Conservation (phyloP, 2,329 filamentous ascomycete genomes). For the Colletotrichum truncatum region DNA sequence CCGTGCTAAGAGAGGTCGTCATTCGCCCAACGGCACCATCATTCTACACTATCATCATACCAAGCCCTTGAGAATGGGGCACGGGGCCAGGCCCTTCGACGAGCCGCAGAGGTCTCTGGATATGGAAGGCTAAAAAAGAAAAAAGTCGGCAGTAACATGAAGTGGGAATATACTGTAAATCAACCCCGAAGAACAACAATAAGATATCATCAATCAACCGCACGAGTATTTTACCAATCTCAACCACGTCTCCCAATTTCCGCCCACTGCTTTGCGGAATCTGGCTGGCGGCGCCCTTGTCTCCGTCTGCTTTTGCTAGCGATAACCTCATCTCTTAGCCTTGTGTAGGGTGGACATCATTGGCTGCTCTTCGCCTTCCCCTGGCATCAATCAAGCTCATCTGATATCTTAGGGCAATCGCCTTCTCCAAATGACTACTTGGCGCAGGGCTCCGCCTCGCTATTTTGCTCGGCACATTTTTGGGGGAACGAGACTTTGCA, state of each 20-base stretch:
- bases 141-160: too few relatives aligned
- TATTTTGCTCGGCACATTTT: not conserved
- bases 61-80: not conserved
- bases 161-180: too few relatives aligned
- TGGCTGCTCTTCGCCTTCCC: not conserved
- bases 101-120: not conserved
- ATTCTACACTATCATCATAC: not conserved
- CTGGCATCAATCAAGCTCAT: constrained; percentile 22
- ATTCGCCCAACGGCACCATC: constrained; percentile 13
- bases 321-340: constrained; percentile 2
- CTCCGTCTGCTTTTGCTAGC: not conserved
- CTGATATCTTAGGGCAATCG: not conserved
- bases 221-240: too few relatives aligned
- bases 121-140: not conserved
- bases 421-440: not conserved
- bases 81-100: not conserved
- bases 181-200: too few relatives aligned
- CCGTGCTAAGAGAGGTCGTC: not conserved
- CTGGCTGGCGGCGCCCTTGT: too few relatives aligned
- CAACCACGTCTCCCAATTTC: too few relatives aligned
- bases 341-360: not conserved
- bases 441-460: constrained; percentile 8
- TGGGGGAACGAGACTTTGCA: not conserved
- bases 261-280: too few relatives aligned
- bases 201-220: too few relatives aligned